phyloP scores from a whole-genome alignment of 148 eudicot genomes.

The Rhododendron mucronatum region DNA sequence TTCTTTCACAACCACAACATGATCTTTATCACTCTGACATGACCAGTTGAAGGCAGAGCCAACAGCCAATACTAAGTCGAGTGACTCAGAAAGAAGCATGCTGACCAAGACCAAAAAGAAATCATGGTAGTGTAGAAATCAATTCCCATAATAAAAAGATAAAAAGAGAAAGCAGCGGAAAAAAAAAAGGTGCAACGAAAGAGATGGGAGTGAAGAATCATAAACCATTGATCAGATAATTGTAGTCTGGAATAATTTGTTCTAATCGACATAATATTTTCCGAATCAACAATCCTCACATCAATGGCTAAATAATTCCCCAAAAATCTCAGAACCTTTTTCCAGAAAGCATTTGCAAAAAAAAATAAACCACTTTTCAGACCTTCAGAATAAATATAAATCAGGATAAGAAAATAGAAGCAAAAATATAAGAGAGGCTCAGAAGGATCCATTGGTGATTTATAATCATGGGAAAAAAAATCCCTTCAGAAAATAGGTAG shows the following conservation, averaged over 20 bases:
- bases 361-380: not conserved
- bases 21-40: too few relatives aligned
- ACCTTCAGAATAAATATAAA: not conserved
- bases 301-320: constrained; percentile 17
- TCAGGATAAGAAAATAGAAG: not conserved
- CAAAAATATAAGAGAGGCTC: constrained; percentile 23
- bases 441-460: constrained; percentile 58
- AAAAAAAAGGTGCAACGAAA: not conserved
- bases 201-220: not conserved
- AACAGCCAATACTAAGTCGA: too few relatives aligned
- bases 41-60: too few relatives aligned
- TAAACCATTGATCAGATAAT: constrained; percentile 45
- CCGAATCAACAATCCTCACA: constrained; percentile 34
- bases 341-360: too few relatives aligned
- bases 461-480: constrained; percentile 26
- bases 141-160: too few relatives aligned
- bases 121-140: too few relatives aligned
- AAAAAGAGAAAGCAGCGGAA: not conserved
- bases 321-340: not conserved
- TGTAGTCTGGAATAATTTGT: constrained; percentile 42
- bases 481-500: constrained; percentile 50
- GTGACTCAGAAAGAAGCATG: too few relatives aligned
- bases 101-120: too few relatives aligned
- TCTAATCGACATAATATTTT: constrained; percentile 28
- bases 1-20: too few relatives aligned